phyloP scores from a whole-genome alignment of 2,329 filamentous ascomycete genomes.

The Pestalotiopsis sp. region DNA sequence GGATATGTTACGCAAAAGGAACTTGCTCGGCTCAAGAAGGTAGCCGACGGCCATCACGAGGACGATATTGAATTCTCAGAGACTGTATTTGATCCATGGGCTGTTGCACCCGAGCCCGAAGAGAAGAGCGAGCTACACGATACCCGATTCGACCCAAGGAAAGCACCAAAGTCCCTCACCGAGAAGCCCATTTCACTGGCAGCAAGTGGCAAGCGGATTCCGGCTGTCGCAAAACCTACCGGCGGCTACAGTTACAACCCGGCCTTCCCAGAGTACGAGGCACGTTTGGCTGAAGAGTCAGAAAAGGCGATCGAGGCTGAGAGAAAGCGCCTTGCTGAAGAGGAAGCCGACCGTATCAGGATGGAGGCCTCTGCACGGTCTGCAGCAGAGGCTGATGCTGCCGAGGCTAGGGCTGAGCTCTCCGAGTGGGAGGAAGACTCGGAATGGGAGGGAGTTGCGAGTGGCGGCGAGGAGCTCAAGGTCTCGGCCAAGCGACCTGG shows the following conservation, averaged over 20 bases:
- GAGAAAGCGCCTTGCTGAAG: constrained; percentile 69
- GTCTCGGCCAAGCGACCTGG: constrained; percentile 74
- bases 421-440: constrained; percentile 84
- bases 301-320: constrained; percentile 80
- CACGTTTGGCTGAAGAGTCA: constrained; percentile 73
- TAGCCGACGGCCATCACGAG: constrained; percentile 75
- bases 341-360: constrained; percentile 68
- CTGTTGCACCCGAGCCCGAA: constrained; percentile 33
- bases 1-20: constrained; percentile 87
- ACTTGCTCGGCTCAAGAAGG: constrained; percentile 73
- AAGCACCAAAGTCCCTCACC: constrained; percentile 75
- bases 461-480: constrained; percentile 70
- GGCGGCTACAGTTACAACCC: constrained; percentile 95
- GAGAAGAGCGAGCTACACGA: constrained; percentile 34
- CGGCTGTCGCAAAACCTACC: constrained; percentile 76
- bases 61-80: constrained; percentile 58
- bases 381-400: constrained; percentile 75
- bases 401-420: constrained; percentile 65
- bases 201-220: constrained; percentile 78
- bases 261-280: constrained; percentile 81
- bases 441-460: constrained; percentile 89
- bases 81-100: constrained; percentile 81
- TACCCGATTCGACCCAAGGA: constrained; percentile 55
- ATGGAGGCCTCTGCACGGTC: constrained; percentile 70
- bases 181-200: constrained; percentile 79